Conservation (phyloP, 345 rosid species). For the Balakata baccata region DNA sequence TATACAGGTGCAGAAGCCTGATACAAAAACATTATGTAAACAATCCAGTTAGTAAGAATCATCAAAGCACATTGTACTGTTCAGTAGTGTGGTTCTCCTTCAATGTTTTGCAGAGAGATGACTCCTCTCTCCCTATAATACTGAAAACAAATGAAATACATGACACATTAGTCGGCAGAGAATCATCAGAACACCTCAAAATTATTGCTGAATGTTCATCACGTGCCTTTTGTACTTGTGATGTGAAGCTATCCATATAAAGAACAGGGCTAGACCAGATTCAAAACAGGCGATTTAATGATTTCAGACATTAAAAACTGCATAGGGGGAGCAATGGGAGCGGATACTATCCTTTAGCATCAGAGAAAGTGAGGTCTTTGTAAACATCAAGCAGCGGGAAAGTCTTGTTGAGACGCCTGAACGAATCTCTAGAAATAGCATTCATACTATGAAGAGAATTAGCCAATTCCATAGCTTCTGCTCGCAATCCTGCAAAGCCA, state of each 20-base stretch:
- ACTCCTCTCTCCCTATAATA: background rate
- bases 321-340: background rate
- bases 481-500: slow-evolving; percentile 68
- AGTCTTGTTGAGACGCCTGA: slow-evolving; percentile 51
- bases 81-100: background rate
- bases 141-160: background rate
- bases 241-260: background rate
- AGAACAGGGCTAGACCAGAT: background rate
- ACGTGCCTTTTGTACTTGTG: background rate
- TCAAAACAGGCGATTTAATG: background rate
- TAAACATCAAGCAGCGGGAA: slow-evolving; percentile 67
- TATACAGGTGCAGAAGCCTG: background rate
- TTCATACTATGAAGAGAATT: slow-evolving; percentile 39
- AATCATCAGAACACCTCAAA: background rate
- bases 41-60: background rate
- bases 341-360: slow-evolving; percentile 25
- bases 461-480: slow-evolving; percentile 73
- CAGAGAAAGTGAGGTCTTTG: slow-evolving; percentile 39
- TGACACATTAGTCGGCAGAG: background rate
- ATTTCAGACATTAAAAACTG: background rate
- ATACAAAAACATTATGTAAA: background rate
- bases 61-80: background rate
- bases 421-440: slow-evolving; percentile 55
- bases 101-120: background rate
- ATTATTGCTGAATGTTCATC: background rate